Percentiles rank a stretch among this genome's conserved stretches.
Evolutionary conservation across 2,329 filamentous ascomycete species (phyloP).

Genomic region (Hypoxylon sp.): DNA sequence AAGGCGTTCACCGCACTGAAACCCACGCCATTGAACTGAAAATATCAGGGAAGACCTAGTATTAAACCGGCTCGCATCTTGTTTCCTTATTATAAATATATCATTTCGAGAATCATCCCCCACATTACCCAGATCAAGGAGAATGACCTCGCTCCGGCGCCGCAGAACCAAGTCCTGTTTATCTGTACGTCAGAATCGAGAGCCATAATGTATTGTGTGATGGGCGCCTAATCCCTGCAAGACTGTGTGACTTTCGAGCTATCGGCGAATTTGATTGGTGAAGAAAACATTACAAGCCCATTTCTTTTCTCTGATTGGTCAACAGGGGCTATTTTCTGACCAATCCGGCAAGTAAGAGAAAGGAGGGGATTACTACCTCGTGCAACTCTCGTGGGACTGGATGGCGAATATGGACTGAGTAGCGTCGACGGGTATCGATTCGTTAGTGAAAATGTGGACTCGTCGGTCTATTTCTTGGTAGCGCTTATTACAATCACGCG

Average conservation of each 20-base stretch:
- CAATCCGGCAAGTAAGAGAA: constrained; percentile 41
- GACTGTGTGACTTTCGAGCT: not conserved
- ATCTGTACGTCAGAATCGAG: constrained; percentile 9
- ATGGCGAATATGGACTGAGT: constrained; percentile 14
- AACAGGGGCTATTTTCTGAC: constrained; percentile 27
- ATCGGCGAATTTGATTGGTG: constrained; percentile 20
- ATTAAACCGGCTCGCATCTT: not conserved
- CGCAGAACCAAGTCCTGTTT: not conserved
- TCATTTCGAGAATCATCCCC: not conserved
- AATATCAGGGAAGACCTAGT: not conserved
- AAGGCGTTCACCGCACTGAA: too few species aligned
- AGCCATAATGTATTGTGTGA: constrained; percentile 17
- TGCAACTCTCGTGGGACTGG: constrained; percentile 13
- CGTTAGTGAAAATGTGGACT: constrained; percentile 25
- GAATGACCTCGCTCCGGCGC: not conserved
- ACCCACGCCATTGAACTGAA: not conserved
- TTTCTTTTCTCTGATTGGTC: constrained; percentile 38
- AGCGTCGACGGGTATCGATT: constrained; percentile 22
- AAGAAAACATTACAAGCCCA: constrained; percentile 5
- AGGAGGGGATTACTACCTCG: constrained; percentile 3
- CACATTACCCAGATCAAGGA: not conserved
- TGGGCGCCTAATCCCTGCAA: constrained; percentile 35
- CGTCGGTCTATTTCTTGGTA: constrained; percentile 12
- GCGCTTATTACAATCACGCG: constrained; percentile 33
- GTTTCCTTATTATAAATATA: not conserved